Conservation (phyloP, 352 stramenopile genomes). For the Pilasporangium apinafurcum region DNA sequence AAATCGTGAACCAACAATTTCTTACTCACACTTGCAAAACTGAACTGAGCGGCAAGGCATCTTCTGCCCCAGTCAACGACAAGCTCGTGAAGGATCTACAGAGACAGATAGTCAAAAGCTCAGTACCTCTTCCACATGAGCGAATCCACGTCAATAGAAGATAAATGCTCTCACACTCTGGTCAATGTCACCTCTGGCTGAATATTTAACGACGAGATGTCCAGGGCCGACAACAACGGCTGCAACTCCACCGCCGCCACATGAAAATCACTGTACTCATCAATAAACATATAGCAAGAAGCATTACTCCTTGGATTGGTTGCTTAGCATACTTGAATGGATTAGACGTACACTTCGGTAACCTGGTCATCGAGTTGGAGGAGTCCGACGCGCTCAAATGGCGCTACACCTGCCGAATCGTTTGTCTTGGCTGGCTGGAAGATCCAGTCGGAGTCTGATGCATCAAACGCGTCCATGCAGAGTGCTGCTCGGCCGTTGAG, state of each 20-base stretch:
- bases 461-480: constrained; percentile 53
- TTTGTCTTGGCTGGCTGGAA: constrained; percentile 52
- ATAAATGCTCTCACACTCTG: constrained; percentile 17
- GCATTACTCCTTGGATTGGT: too few species aligned
- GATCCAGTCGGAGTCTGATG: constrained; percentile 25
- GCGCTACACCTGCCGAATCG: constrained; percentile 34
- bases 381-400: constrained; percentile 69
- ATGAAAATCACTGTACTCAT: constrained; percentile 25
- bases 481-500: constrained; percentile 59
- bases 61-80: constrained; percentile 34
- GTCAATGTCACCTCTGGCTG: constrained; percentile 33
- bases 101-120: not conserved
- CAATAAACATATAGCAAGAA: too few species aligned
- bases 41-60: constrained; percentile 43
- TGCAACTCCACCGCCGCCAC: constrained; percentile 19
- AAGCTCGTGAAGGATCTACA: constrained; percentile 32
- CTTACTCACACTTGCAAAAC: constrained; percentile 42
- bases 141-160: too few species aligned
- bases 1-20: not conserved
- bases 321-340: not conserved
- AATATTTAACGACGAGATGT: constrained; percentile 68
- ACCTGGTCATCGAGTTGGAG: constrained; percentile 48
- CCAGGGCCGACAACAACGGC: constrained; percentile 30
- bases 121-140: not conserved
- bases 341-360: constrained; percentile 23